phyloP scores from a whole-genome alignment of 2,329 filamentous ascomycete species.

The Colletotrichum lindemuthianum region DNA sequence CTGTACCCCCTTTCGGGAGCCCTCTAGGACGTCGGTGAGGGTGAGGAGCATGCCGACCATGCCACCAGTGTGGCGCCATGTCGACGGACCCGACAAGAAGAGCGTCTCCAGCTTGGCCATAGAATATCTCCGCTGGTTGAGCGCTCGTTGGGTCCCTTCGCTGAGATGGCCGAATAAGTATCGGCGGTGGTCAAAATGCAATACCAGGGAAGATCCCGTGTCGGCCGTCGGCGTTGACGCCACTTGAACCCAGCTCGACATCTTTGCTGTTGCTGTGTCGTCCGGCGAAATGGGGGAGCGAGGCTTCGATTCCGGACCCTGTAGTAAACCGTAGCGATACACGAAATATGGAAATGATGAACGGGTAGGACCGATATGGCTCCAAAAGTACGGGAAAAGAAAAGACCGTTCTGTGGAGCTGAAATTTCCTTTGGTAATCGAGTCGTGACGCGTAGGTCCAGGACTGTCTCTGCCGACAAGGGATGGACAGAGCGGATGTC shows the following conservation, averaged over 20 bases:
- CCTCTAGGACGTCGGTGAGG: conserved; percentile 73
- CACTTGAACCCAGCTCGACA: conserved; percentile 81
- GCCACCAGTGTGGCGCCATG: conserved; percentile 83
- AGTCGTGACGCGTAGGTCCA: too few species aligned
- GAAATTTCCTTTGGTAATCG: too few species aligned
- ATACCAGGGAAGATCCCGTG: conserved; percentile 80
- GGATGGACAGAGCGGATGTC: too few species aligned
- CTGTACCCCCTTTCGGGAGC: conserved; percentile 53
- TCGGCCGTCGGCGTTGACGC: conserved; percentile 87
- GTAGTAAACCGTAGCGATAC: background rate
- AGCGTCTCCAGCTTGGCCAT: conserved; percentile 77
- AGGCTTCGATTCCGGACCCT: background rate
- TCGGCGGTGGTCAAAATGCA: conserved; percentile 83
- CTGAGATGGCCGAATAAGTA: conserved; percentile 86
- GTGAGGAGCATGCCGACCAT: conserved; percentile 87
- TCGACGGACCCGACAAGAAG: conserved; percentile 82
- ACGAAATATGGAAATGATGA: too few species aligned
- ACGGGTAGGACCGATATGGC: too few species aligned
- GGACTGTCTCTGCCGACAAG: too few species aligned
- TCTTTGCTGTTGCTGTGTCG: conserved; percentile 46
- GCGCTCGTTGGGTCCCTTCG: conserved; percentile 86
- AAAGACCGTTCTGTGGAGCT: too few species aligned
- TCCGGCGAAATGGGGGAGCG: background rate
- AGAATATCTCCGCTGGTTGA: conserved; percentile 73
- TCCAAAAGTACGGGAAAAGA: too few species aligned